phyloP scores from a whole-genome alignment of 1,284 basidiomycete genomes.

The Ceratobasidium sp. region DNA sequence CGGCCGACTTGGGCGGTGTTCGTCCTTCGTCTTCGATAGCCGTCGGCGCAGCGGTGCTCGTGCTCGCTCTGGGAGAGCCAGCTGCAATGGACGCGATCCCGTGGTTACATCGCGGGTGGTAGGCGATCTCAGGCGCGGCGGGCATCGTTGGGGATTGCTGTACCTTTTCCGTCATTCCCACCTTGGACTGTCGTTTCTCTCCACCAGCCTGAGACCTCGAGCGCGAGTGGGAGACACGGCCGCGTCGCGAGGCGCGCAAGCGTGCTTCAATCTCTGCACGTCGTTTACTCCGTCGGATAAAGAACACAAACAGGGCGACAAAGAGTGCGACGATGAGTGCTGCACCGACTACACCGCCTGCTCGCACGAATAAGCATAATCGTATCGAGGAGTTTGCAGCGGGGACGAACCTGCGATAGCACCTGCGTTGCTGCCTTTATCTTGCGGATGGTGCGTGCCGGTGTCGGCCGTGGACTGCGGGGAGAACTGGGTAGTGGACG shows the following conservation, averaged over 20 bases:
- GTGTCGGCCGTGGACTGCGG: conserved; percentile 36
- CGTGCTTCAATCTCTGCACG: conserved; percentile 34
- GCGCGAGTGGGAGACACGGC: neutral
- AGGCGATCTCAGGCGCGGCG: conserved; percentile 34
- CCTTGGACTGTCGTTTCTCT: neutral
- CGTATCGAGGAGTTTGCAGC: neutral
- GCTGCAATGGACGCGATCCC: conserved; percentile 27
- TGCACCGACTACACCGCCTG: conserved; percentile 36
- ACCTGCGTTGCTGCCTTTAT: conserved; percentile 27
- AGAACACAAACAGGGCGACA: conserved; percentile 32
- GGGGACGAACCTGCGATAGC: conserved; percentile 33
- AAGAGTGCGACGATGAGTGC: conserved; percentile 38
- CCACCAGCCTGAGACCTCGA: neutral
- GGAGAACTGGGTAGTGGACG: conserved; percentile 15
- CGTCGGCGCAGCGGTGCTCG: conserved; percentile 29
- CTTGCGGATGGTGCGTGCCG: neutral
- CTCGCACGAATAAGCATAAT: neutral
- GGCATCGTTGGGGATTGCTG: neutral
- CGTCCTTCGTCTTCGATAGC: conserved; percentile 19
- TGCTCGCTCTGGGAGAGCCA: conserved; percentile 32
- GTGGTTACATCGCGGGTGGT: conserved; percentile 38
- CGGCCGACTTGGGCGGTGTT: conserved; percentile 36
- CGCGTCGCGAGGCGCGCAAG: conserved; percentile 11
- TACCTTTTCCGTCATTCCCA: neutral
- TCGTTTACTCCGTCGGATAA: conserved; percentile 39